Percentiles rank a stretch among this genome's conserved stretches.
Evolutionary conservation across 352 stramenopile species (phyloP).

Genomic region (Phytophthora boehmeriae): DNA sequence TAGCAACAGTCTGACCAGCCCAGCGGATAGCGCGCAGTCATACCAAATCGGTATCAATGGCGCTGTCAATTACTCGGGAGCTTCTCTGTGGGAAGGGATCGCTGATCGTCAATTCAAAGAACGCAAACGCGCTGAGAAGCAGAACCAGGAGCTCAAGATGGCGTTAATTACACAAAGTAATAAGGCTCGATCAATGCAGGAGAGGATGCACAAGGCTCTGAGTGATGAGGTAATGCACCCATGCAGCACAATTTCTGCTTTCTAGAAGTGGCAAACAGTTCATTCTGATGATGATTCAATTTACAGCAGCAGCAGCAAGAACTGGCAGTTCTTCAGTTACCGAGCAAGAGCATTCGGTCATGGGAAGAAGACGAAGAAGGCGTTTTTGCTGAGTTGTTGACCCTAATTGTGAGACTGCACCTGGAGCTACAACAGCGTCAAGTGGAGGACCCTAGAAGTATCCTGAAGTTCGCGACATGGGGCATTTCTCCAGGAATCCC

Average conservation of each 20-base stretch:
- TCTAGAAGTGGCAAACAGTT: too few species aligned
- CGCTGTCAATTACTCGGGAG: background rate
- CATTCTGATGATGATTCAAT: too few species aligned
- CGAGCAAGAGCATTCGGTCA: slow-evolving; percentile 10
- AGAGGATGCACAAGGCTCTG: slow-evolving; percentile 12
- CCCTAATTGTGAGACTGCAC: slow-evolving; percentile 16
- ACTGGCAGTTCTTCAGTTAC: slow-evolving; percentile 21
- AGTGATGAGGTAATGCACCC: slow-evolving; percentile 13
- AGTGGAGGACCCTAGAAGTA: slow-evolving; percentile 21
- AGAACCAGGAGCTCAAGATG: slow-evolving; percentile 42
- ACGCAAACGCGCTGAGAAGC: slow-evolving; percentile 23
- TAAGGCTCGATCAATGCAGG: slow-evolving; percentile 7
- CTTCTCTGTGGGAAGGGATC: slow-evolving; percentile 29
- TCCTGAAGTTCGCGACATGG: slow-evolving; percentile 17
- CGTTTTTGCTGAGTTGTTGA: slow-evolving; percentile 35
- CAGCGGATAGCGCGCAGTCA: too few species aligned
- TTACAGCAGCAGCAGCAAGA: slow-evolving; percentile 18
- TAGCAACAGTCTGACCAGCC: background rate
- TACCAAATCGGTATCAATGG: too few species aligned
- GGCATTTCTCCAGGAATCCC: slow-evolving; percentile 1
- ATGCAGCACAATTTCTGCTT: background rate
- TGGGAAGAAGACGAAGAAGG: slow-evolving; percentile 29
- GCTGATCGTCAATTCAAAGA: slow-evolving; percentile 37
- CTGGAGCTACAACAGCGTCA: slow-evolving; percentile 22
- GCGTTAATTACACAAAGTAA: slow-evolving; percentile 20